These are phyloP conservation scores for Volvox reticuliferus DNA, from an alignment of 139 green algal species.

Conservation along the genomic window DNA sequence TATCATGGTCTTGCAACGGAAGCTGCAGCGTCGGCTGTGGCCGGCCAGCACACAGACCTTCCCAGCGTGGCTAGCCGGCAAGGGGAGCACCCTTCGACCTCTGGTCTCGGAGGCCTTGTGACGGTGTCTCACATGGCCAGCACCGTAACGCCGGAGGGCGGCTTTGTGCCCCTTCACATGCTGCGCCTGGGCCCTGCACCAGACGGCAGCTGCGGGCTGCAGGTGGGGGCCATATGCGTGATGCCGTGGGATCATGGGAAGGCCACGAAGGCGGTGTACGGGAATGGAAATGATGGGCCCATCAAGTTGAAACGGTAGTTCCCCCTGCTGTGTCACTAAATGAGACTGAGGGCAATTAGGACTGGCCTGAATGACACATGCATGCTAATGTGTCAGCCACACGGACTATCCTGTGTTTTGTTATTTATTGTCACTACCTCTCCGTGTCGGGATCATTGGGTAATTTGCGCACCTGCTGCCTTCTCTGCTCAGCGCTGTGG, in stretches of 20 bases:
- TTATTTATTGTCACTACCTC: too few species aligned
- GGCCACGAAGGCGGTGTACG: background rate
- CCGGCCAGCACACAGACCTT: background rate
- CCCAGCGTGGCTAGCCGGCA: background rate
- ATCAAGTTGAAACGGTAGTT: background rate
- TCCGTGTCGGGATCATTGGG: too few species aligned
- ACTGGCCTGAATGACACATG: background rate
- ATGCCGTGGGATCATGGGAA: background rate
- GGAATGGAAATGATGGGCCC: background rate
- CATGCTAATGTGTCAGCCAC: background rate
- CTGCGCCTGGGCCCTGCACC: constrained; percentile 55
- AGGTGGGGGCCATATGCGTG: constrained; percentile 10
- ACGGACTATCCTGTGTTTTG: background rate
- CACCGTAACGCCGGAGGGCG: background rate
- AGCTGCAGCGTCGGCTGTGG: background rate
- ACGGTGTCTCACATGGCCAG: constrained; percentile 66
- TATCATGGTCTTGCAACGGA: constrained; percentile 85
- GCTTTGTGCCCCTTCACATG: constrained; percentile 51
- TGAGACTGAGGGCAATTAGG: background rate
- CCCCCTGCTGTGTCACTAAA: background rate
- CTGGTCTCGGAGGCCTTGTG: constrained; percentile 22
- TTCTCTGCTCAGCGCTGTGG: too few species aligned
- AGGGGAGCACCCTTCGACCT: background rate
- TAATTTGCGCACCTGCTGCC: too few species aligned
- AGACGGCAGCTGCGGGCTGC: constrained; percentile 65